Evolutionary conservation across 2,329 filamentous ascomycete species (phyloP), one percentile per base, ranked within the genome.

Genomic region (Penicillium sp.): DNA sequence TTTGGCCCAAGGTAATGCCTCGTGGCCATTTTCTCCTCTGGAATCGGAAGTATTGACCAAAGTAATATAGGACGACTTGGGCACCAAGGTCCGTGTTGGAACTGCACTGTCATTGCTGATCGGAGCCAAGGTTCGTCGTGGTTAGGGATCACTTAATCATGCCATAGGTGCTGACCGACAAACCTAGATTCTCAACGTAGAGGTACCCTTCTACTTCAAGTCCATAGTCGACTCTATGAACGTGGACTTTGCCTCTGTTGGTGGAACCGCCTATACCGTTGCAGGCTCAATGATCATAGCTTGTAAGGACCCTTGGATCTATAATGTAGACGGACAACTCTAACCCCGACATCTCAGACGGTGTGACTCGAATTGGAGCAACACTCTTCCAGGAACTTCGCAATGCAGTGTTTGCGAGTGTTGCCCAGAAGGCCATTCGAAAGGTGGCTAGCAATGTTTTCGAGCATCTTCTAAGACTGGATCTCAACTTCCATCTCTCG

Each of bases 141-240:
- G 32, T 23, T 8, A 8, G 13, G 13, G 16, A 6, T 9, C 6
- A 16, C 4, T 29, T n/a, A n/a, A 10, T 28, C 10, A 35, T 22
- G 4, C 6, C 14, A 27, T 11, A 28, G 24, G 38, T 22, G 46
- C 54, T 61, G 40, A 62, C 50, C 42, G 34, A 35, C 47, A 44
- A 27, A 77, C 39, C n/a, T 40, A 59, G 78, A 68, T 95, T 40
- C 76, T 98, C 62, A 98, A 97, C 68, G 93, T 98, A 13, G 89
- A 98, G 73, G 89, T 98, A 38, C 93, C 93, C 0, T 98, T 98
- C 67, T 98, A 96, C 76, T 98, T 98, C 76, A 97, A 97, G 76
- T 90, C 75, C 69, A 97, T 98, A 55, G 88, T 98, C 34, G 94
- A 98, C 69, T 84, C 88, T 16, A 95, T 98, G 89, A 98, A 98